Evolutionary conservation across 306 rosid species (phyloP), one percentile per base, ranked within the genome.

Genomic region (Spatholobus suberectus): DNA sequence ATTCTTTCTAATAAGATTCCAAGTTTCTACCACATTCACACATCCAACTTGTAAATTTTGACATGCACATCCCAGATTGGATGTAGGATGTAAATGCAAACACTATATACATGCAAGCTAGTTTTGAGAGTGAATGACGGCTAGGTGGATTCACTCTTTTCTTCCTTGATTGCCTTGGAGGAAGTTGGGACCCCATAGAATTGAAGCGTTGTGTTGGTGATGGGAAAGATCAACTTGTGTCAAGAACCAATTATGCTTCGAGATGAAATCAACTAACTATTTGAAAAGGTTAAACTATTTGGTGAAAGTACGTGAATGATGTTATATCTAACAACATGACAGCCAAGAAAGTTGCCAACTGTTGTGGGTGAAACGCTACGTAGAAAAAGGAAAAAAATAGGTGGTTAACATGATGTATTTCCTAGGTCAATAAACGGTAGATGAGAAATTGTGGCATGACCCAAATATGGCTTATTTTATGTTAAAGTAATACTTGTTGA

Each of bases 21-120:
- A n/a, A n/a, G n/a, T n/a, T n/a, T n/a, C n/a, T n/a, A n/a, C n/a
- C n/a, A n/a, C 73, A 21, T 61, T 77, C 41, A 6, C 49, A 11
- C 76, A 24, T 43, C 37, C 46, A 82, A 74, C 54, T 38, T 49
- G 84, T 82, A 57, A 40, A 46, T 77, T 55, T 77, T 66, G 34
- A 44, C 58, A 43, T 26, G 55, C 26, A 43, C 52, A 40, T 78
- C 57, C 71, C 41, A 51, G 11, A 62, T 62, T 84, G 62, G 77
- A 14, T 80, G 67, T 58, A 68, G 71, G 58, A 35, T 67, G 68
- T 55, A 79, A 24, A 10, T 41, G 47, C 75, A 26, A 11, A 57
- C 15, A 11, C 37, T 43, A 21, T n/a, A 13, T 14, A 67, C 77
- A 76, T n/a, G 68, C 63, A 44, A 62, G 63, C 20, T 18, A 63